Base-by-base conservation (phyloP, 371 early-diverging fungal species). In the Paraphysoderma sedebokerense region DNA sequence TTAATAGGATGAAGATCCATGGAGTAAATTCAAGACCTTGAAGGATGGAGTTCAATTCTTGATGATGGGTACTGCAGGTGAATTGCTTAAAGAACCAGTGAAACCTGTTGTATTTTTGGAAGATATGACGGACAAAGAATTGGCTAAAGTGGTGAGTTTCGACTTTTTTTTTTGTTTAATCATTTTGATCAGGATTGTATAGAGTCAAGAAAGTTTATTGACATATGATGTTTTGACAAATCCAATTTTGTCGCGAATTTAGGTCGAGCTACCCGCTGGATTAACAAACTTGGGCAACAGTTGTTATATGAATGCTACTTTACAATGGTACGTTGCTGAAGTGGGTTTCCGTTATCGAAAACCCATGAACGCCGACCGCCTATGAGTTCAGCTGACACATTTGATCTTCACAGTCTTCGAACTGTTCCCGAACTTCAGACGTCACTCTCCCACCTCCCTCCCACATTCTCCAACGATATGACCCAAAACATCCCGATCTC, bases 1-100 rank as follows among this genome's bases (percentile, higher is more conserved):
- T n/a, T 30, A 29, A 6, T 54, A 82, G 82, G 87, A 87, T 50
- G 77, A 81, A 30, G 69, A 79, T 1, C 79, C 78, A 48, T 67
- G 91, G 62, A 63, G 54, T 49, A 66, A 62, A 29, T 62, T 82
- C n/a, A 40, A 42, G 32, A n/a, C 15, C n/a, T 28, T 37, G 46
- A 15, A 34, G 8, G 24, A 46, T n/a, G 47, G 34, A 17, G 44
- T 31, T 8, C 8, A n/a, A 24, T 50, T 57, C 17, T 51, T 70
- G 77, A 87, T 96, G 90, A 88, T 92, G 87, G 97, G 95, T 24
- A 88, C 93, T 8, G 85, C 78, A 0, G 89, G 87, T 35, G 92
- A 87, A 57, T 64, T 84, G 11, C 80, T 86, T 15, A 81, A 82
- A 51, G 74, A 67, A 5, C 80, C 92, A 5, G 63, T 57, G 17